Percentiles rank a stretch among this genome's conserved stretches.
phyloP scores from a whole-genome alignment of 1,139 yeast species.

The Hemisphaericaspora subhashii region DNA sequence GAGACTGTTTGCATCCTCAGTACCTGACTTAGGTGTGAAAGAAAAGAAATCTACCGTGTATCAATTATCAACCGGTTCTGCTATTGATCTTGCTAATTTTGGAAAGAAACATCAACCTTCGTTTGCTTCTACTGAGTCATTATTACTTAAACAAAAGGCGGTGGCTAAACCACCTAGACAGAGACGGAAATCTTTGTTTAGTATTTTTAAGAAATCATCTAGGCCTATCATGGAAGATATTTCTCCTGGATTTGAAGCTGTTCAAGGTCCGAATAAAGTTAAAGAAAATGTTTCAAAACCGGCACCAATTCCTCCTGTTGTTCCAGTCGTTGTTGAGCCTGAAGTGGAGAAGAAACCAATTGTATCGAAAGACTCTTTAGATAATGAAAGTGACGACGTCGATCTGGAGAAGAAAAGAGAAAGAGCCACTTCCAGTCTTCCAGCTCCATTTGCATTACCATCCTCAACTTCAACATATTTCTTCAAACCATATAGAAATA shows the following conservation, averaged over 20 bases:
- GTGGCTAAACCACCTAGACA: too few species aligned
- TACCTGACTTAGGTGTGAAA: slow-evolving; percentile 25
- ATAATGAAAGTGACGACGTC: not conserved
- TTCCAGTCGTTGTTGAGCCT: not conserved
- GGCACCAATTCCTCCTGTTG: not conserved
- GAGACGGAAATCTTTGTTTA: slow-evolving; percentile 17
- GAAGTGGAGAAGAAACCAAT: not conserved
- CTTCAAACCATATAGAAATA: slow-evolving; percentile 32
- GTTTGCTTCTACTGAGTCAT: slow-evolving; percentile 14
- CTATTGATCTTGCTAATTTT: slow-evolving; percentile 41
- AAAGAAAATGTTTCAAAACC: not conserved
- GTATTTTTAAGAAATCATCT: slow-evolving; percentile 21
- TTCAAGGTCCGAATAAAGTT: slow-evolving; percentile 2
- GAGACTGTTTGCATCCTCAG: slow-evolving; percentile 17
- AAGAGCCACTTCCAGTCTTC: slow-evolving; percentile 22
- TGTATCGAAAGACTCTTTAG: not conserved
- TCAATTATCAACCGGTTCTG: slow-evolving; percentile 39
- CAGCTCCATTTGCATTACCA: slow-evolving; percentile 47
- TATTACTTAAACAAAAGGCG: slow-evolving; percentile 9
- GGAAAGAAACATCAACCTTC: slow-evolving; percentile 46
- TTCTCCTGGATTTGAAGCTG: slow-evolving; percentile 11
- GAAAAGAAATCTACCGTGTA: slow-evolving; percentile 18
- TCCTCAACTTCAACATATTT: slow-evolving; percentile 45
- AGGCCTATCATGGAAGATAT: slow-evolving; percentile 9
- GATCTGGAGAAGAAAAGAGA: slow-evolving; percentile 2